Percentiles rank a stretch among this genome's conserved stretches.
These are phyloP conservation scores for Trypanosoma conorhini DNA, from an alignment of 208 protist genomes.

Conservation along the genomic window DNA sequence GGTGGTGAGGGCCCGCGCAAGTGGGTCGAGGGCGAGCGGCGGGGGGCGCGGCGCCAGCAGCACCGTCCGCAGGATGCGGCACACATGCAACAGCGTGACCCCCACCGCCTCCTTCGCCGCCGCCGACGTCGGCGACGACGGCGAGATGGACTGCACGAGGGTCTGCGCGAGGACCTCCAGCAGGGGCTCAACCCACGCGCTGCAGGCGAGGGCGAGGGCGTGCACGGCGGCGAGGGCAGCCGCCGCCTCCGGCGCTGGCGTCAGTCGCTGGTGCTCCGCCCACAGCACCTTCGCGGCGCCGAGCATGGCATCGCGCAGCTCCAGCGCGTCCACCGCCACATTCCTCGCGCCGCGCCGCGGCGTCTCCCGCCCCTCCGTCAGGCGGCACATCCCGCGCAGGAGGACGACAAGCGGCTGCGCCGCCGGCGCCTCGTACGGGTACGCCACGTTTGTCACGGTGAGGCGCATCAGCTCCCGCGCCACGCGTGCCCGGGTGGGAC, in stretches of 20 bases:
- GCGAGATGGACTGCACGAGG: conserved; percentile 40
- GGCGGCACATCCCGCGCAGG: conserved; percentile 47
- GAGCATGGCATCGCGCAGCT: conserved; percentile 60
- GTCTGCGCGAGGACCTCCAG: conserved; percentile 51
- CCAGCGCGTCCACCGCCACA: conserved; percentile 28
- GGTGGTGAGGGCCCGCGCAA: conserved; percentile 47
- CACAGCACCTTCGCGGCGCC: conserved; percentile 58
- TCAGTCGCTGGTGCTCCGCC: conserved; percentile 48
- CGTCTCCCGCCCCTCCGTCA: not conserved
- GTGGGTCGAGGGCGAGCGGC: conserved; percentile 53
- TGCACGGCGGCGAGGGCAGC: conserved; percentile 55
- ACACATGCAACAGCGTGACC: conserved; percentile 54
- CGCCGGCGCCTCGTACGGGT: conserved; percentile 63
- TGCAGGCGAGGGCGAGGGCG: conserved; percentile 43
- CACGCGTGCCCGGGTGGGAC: conserved; percentile 41
- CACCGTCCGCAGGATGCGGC: conserved; percentile 44
- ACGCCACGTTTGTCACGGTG: conserved; percentile 30
- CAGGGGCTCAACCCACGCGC: conserved; percentile 67
- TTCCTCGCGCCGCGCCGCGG: conserved; percentile 27
- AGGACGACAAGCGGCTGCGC: conserved; percentile 58
- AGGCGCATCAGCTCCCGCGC: conserved; percentile 61
- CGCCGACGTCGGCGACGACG: conserved; percentile 4
- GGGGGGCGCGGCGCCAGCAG: conserved; percentile 50
- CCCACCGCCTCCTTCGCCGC: conserved; percentile 29
- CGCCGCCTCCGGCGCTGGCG: conserved; percentile 45